Percentiles rank a stretch among this genome's conserved stretches.
Conservation (phyloP, 2,329 filamentous ascomycete species). For the Periglandula ipomoeae region DNA sequence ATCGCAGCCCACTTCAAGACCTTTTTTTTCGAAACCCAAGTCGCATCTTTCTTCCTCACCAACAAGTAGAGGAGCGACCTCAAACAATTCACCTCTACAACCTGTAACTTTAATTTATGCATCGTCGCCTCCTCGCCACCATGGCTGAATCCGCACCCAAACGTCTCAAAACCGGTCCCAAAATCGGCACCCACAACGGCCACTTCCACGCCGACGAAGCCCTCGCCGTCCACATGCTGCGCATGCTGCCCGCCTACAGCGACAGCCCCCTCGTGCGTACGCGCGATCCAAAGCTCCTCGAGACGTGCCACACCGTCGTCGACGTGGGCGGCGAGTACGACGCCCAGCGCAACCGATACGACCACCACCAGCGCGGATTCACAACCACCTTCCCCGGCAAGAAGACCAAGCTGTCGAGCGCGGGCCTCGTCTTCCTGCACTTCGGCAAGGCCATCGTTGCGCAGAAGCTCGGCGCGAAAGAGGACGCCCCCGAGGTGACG, state of each 20-base stretch:
- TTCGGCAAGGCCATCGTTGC: slow-evolving; percentile 82
- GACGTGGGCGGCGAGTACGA: slow-evolving; percentile 97
- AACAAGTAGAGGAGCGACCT: background rate
- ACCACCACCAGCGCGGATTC: slow-evolving; percentile 96
- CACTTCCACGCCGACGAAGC: slow-evolving; percentile 99
- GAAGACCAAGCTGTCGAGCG: slow-evolving; percentile 82
- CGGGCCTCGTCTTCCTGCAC: slow-evolving; percentile 91
- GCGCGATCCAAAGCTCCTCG: slow-evolving; percentile 69
- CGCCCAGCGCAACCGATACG: slow-evolving; percentile 65
- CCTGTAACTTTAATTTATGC: slow-evolving; percentile 16
- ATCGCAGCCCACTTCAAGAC: background rate
- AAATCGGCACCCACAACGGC: slow-evolving; percentile 92
- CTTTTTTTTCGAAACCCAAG: background rate
- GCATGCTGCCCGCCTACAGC: slow-evolving; percentile 73
- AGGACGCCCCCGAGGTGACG: slow-evolving; percentile 57
- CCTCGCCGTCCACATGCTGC: slow-evolving; percentile 91
- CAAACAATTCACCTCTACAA: background rate
- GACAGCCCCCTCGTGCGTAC: slow-evolving; percentile 72
- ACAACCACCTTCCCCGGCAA: slow-evolving; percentile 73
- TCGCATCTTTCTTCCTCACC: background rate
- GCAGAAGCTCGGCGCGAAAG: slow-evolving; percentile 36
- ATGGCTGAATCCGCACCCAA: slow-evolving; percentile 63
- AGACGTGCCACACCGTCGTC: slow-evolving; percentile 85
- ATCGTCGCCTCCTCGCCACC: slow-evolving; percentile 20
- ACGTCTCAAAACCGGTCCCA: slow-evolving; percentile 58